Conservation (phyloP, 2,329 filamentous ascomycete genomes). For the Penicillium glabrum region DNA sequence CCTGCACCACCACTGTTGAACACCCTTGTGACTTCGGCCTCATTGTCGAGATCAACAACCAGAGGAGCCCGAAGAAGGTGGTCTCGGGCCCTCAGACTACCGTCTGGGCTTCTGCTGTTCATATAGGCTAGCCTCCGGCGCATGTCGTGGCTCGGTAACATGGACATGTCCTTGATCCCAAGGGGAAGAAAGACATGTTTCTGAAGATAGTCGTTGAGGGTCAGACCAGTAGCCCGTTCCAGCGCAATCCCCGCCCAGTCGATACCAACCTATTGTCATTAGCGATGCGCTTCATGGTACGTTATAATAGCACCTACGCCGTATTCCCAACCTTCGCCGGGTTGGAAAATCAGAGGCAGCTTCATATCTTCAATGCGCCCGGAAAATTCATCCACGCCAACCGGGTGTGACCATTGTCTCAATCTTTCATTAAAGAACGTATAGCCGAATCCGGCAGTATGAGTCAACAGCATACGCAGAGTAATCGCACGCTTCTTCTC, state of each 20-base stretch:
- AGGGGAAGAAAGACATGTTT: conserved; percentile 51
- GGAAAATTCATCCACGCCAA: conserved; percentile 59
- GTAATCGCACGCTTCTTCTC: conserved; percentile 54
- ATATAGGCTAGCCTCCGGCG: conserved; percentile 57
- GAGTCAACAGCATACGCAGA: conserved; percentile 58
- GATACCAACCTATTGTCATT: conserved; percentile 43
- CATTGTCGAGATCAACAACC: conserved; percentile 29
- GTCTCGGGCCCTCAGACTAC: conserved; percentile 44
- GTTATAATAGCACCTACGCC: conserved; percentile 42
- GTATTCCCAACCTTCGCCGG: conserved; percentile 63
- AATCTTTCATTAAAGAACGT: conserved; percentile 54
- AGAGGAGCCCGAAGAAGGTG: conserved; percentile 54
- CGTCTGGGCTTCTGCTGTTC: conserved; percentile 53
- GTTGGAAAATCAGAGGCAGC: conserved; percentile 61
- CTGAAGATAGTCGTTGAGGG: conserved; percentile 52
- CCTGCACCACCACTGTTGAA: conserved; percentile 65
- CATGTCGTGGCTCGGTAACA: conserved; percentile 59
- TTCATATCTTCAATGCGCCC: conserved; percentile 54
- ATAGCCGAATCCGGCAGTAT: conserved; percentile 60
- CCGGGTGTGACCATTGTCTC: conserved; percentile 49
- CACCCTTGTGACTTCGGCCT: conserved; percentile 45
- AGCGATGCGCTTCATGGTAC: not conserved
- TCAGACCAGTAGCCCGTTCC: conserved; percentile 46
- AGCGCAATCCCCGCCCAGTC: conserved; percentile 57
- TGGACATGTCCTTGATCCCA: conserved; percentile 51